Percentiles rank a stretch among this genome's conserved stretches.
Evolutionary conservation across 306 rosid genomes (phyloP).

Genomic region (apple (Malus domestica)): ASM211411v1 NC_041804.1:10715001-10715500

Average conservation of each 20-base stretch:
- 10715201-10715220: conserved; percentile 53
- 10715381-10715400: conserved; percentile 26
- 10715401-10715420: conserved; percentile 42
- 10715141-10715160: conserved; percentile 27
- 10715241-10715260: conserved; percentile 27
- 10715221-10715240: conserved; percentile 43
- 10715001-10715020: not conserved
- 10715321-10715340: not conserved
- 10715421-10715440: conserved; percentile 74
- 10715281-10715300: not conserved
- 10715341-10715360: conserved; percentile 38
- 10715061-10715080: not conserved
- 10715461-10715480: conserved; percentile 88
- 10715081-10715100: conserved; percentile 21
- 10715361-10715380: conserved; percentile 25
- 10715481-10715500: conserved; percentile 83
- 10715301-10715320: not conserved
- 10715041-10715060: not conserved
- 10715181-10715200: conserved; percentile 57
- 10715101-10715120: conserved; percentile 8
- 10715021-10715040: not conserved
- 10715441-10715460: conserved; percentile 53
- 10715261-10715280: conserved; percentile 35
- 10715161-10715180: conserved; percentile 37
- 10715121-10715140: conserved; percentile 34